Base-by-base conservation (phyloP, 352 stramenopile species). In the Globisporangium rhizosaccharum region DNA sequence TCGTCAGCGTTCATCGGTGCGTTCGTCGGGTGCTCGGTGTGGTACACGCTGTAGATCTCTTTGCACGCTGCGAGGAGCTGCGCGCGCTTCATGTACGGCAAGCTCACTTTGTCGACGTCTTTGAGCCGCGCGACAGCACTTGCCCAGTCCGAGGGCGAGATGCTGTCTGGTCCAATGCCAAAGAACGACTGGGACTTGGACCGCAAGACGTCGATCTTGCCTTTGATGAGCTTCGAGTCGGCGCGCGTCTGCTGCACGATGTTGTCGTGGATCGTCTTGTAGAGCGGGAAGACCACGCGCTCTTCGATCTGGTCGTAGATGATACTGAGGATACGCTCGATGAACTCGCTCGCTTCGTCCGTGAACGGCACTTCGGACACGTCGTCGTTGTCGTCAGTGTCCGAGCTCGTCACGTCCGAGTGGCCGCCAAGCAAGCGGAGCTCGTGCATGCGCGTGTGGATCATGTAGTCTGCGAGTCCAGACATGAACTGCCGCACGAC, bases 261-360 rank as follows among this genome's bases (percentile, higher is more conserved):
- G 51, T 79, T 87, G 42, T 84, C 71, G 53, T 86, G 69, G 47
- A 95, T 82, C 14, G 56, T 59, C 12, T 76, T 79, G 54, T 93
- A 92, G 9, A 93, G 63, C 30, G 85, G 82, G 57, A 85, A 91
- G 30, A 92, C 88, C 14, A 95, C 75, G 48, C 83, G 80, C 70
- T 93, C 85, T 53, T 95, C 85, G 54, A 93, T 87, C 64, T 95
- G 82, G 52, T 93, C 80, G 41, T 87, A 75, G 33, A 93, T 84
- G 60, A 93, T 86, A 17, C 61, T 57, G 46, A 90, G 63, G 51
- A 90, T 85, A 36, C 68, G 73, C 41, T 88, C 79, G 8, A 72
- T 85, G 54, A 87, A 85, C 41, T 87, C 79, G 45, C 62, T 70
- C 9, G 72, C 54, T 51, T 74, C 68, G 10, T 71, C 57, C 30